phyloP scores from a whole-genome alignment of 129 eudicot genomes.

The Flaveria brownii region DNA sequence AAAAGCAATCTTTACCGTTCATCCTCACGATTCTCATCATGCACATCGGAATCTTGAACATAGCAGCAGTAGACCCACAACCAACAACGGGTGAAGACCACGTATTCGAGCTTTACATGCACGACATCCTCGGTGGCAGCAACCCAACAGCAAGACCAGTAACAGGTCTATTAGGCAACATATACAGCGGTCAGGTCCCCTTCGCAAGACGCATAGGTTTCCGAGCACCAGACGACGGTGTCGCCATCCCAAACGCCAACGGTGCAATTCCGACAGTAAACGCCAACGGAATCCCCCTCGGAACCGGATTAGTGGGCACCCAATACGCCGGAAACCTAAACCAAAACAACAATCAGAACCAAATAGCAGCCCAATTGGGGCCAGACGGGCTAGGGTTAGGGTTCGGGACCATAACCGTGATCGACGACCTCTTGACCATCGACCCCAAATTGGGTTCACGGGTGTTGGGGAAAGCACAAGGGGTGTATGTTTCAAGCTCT shows the following conservation, averaged over 20 bases:
- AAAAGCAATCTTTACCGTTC: constrained; percentile 41
- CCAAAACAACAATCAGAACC: constrained; percentile 36
- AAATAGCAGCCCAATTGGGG: constrained; percentile 54
- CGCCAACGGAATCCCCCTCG: constrained; percentile 73
- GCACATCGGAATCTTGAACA: constrained; percentile 12
- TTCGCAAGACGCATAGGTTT: constrained; percentile 92
- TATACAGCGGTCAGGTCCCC: constrained; percentile 92
- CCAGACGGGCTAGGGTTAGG: constrained; percentile 93
- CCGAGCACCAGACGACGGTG: constrained; percentile 59
- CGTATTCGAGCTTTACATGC: constrained; percentile 80
- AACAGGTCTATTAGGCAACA: constrained; percentile 81
- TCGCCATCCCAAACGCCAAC: constrained; percentile 82
- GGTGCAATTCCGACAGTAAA: constrained; percentile 78
- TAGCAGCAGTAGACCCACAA: constrained; percentile 40
- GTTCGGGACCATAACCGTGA: constrained; percentile 92
- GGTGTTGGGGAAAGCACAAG: constrained; percentile 79
- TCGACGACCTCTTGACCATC: constrained; percentile 75
- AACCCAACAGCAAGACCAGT: constrained; percentile 91
- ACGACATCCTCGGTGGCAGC: constrained; percentile 88
- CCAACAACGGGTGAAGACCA: constrained; percentile 37
- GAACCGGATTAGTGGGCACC: constrained; percentile 81
- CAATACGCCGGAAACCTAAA: constrained; percentile 53
- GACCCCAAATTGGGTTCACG: constrained; percentile 70
- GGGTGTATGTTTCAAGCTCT: constrained; percentile 88
- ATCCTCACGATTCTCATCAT: constrained; percentile 29